Evolutionary conservation across 768 basidiomycete genomes (phyloP).

Genomic region (Tylopilus balloui): DNA sequence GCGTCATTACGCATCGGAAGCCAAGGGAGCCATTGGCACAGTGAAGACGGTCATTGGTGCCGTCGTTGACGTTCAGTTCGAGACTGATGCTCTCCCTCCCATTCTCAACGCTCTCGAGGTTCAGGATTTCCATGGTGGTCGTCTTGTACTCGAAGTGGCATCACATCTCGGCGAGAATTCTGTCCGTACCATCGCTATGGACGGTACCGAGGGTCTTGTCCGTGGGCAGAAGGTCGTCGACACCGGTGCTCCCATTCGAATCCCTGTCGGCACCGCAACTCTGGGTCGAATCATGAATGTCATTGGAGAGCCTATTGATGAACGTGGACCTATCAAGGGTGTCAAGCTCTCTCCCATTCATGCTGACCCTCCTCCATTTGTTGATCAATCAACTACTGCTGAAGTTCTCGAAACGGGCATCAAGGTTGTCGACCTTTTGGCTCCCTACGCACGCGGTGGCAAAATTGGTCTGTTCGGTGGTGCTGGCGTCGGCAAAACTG

Average conservation of each 20-base stretch:
- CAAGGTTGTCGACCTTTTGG: slow-evolving; percentile 99
- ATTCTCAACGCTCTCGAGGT: slow-evolving; percentile 99
- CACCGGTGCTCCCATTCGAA: slow-evolving; percentile 93
- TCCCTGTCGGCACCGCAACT: slow-evolving; percentile 92
- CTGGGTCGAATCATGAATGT: slow-evolving; percentile 99
- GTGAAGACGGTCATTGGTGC: slow-evolving; percentile 99
- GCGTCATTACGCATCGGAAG: slow-evolving; percentile 90
- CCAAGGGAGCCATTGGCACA: slow-evolving; percentile 64
- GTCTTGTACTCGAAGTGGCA: slow-evolving; percentile 98
- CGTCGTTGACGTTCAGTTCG: slow-evolving; percentile 99
- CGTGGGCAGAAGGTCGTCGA: slow-evolving; percentile 97
- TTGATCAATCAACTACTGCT: slow-evolving; percentile 97
- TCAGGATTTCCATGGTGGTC: slow-evolving; percentile 87
- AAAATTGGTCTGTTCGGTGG: slow-evolving; percentile 99
- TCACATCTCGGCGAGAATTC: slow-evolving; percentile 99
- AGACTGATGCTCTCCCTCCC: slow-evolving; percentile 83
- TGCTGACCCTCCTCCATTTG: slow-evolving; percentile 94
- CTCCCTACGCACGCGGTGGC: slow-evolving; percentile 99
- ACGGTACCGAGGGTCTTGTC: slow-evolving; percentile 99
- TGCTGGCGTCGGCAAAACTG: slow-evolving; percentile 99
- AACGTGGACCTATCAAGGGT: slow-evolving; percentile 98
- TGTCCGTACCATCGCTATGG: slow-evolving; percentile 99
- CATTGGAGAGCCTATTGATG: slow-evolving; percentile 99
- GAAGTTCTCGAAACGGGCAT: slow-evolving; percentile 99
- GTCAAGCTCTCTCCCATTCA: slow-evolving; percentile 91